Evolutionary conservation across 192 early-diverging fungal genomes (phyloP).

Genomic region (Gonapodya prolifera): DNA sequence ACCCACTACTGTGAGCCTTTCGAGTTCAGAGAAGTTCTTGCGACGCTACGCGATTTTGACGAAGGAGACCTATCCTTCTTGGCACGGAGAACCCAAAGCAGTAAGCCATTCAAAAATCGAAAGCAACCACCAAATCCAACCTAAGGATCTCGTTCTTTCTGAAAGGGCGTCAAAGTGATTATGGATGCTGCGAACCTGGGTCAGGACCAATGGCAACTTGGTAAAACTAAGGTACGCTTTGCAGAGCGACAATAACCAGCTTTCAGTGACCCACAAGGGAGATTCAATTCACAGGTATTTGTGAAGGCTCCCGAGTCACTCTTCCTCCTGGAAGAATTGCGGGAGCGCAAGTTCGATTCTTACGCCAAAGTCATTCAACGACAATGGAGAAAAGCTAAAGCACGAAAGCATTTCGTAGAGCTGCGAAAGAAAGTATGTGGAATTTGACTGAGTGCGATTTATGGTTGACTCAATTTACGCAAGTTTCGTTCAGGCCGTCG

Average conservation of each 20-base stretch:
- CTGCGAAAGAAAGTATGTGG: constrained; percentile 87
- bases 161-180: constrained; percentile 63
- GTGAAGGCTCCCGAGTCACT: constrained; percentile 89
- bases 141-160: background rate
- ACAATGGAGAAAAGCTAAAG: constrained; percentile 66
- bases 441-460: constrained; percentile 77
- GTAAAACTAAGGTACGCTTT: constrained; percentile 54
- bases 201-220: constrained; percentile 88
- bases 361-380: constrained; percentile 74
- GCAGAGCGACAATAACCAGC: too few species aligned
- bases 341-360: constrained; percentile 91
- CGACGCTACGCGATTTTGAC: constrained; percentile 56
- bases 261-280: too few species aligned
- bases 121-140: too few species aligned
- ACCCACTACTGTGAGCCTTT: background rate
- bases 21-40: constrained; percentile 52
- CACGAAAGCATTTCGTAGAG: constrained; percentile 76
- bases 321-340: constrained; percentile 80
- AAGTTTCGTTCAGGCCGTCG: constrained; percentile 75
- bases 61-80: constrained; percentile 59
- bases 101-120: background rate
- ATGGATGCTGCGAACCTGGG: constrained; percentile 75
- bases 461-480: constrained; percentile 76
- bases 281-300: constrained; percentile 48
- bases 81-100: constrained; percentile 52